Base-by-base conservation (phyloP, 2,329 filamentous ascomycete genomes). In the Aspergillus quadrilineatus region DNA sequence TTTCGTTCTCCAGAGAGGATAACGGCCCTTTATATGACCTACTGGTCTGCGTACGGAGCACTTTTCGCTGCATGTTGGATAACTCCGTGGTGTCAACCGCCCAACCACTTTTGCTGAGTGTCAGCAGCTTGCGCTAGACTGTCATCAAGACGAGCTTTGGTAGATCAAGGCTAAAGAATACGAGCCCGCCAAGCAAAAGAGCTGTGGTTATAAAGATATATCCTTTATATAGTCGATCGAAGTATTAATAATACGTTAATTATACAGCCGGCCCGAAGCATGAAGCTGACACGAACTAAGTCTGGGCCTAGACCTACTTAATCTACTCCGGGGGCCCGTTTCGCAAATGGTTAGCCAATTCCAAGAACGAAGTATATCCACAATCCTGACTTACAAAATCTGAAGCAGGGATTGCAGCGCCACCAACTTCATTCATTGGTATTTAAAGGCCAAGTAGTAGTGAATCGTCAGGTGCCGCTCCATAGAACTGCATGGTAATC, bases 131-230 rank as follows among this genome's bases (percentile, higher is more conserved):
- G 34, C 39, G 26, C 15, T 46, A 50, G 37, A 14, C 15, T 50
- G 46, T 50, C 53, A 55, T 50, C 37, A 55, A 55, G 22, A 50
- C 46, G 53, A 44, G 46, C 28, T 42, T 4, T 34, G 5, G n/a
- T 14, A 42, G 28, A 6, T n/a, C 28, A 22, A 10, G 26, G 12
- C 26, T 15, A 7, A 4, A 26, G 17, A 9, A 36, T 15, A 2
- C 12, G 39, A 43, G 36, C 28, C 12, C 15, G 49, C 49, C 49
- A 44, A 44, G 39, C 10, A 26, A 29, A 6, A 34, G 17, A 15
- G 5, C 9, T 15, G 9, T 8, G 34, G 26, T 9, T 52, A 30
- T 12, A 15, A n/a, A 36, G 41, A 17, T 45, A 5, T 17, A 17
- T 17, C 17, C 17, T 17, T 17, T 22, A 22, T 22, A 22, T 4